Evolutionary conservation across 352 stramenopile species (phyloP), one percentile per base, ranked within the genome.

Genomic region (Globisporangium nodosum): DNA sequence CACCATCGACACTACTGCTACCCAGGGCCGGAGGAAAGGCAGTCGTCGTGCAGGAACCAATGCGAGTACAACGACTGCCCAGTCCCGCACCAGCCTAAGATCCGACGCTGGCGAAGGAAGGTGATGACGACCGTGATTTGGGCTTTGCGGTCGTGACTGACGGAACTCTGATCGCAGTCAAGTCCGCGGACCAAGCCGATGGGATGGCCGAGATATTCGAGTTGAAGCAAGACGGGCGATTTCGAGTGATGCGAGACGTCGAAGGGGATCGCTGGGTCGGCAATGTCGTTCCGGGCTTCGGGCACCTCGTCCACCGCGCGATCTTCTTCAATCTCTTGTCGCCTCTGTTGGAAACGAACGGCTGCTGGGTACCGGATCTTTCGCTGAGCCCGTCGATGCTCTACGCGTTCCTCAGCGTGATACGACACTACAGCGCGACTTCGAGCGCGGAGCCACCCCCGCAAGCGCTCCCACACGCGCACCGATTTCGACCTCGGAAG

Each of bases 241-340:
- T 58, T 16, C 40, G 52, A 13, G 40, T 58, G 52, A 49, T 58
- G 52, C 27, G 30, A 30, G 45, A 56, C 51, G 35, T 49, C 51
- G 15, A 35, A 20, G 15, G 16, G 9, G 30, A 16, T 24, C 20
- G 20, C 21, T 49, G 21, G 13, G 51, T 56, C 20, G 51, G 49
- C 51, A 27, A 49, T 1, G 31, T 49, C 13, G 51, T 49, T 3
- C 35, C 51, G 1, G n/a, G 43, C 30, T 56, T 35, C 11, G 53
- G 27, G 2, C 48, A 51, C 53, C 51, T 40, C 27, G 15, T 39
- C 21, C 47, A 2, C 21, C 1, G 3, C 8, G 15, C 24, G 2
- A 37, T 5, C 39, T 50, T 3, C 35, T 39, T 33, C 39, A 39
- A n/a, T 24, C 31, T 3, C 39, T 58, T 33, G 6, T 5, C 47